These are phyloP conservation scores for Phytophthora pistaciae DNA, from an alignment of 352 stramenopile species.

Conservation along the genomic window DNA sequence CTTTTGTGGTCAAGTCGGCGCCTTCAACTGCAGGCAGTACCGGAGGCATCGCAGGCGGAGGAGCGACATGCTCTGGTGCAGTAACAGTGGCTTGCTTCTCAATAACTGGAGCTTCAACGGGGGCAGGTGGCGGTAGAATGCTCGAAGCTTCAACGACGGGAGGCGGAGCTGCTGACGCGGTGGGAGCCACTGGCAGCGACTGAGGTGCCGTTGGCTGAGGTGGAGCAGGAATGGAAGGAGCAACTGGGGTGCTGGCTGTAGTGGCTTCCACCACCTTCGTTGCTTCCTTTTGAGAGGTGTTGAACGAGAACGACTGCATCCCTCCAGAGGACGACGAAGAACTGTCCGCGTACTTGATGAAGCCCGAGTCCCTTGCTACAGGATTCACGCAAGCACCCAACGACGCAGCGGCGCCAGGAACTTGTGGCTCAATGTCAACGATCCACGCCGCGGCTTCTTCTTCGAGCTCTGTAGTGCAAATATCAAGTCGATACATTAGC, in stretches of 20 bases:
- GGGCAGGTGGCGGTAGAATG: slow-evolving; percentile 24
- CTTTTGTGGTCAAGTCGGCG: slow-evolving; percentile 33
- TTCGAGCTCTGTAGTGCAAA: slow-evolving; percentile 40
- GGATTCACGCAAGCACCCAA: slow-evolving; percentile 71
- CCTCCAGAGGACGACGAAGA: slow-evolving; percentile 26
- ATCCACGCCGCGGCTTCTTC: slow-evolving; percentile 59
- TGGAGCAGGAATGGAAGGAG: background rate
- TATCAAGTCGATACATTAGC: background rate
- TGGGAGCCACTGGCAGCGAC: slow-evolving; percentile 21
- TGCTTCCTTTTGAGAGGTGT: slow-evolving; percentile 61
- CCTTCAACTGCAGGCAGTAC: slow-evolving; percentile 24
- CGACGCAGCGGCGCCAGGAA: slow-evolving; percentile 39
- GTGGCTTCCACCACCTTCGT: slow-evolving; percentile 29
- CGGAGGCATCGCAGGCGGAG: slow-evolving; percentile 16
- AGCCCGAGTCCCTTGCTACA: slow-evolving; percentile 63
- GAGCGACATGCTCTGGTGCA: slow-evolving; percentile 39
- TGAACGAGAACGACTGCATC: slow-evolving; percentile 79
- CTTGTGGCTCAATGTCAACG: slow-evolving; percentile 52
- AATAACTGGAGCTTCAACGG: slow-evolving; percentile 19
- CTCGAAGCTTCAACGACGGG: slow-evolving; percentile 1
- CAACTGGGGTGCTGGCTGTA: background rate
- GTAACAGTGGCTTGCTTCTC: slow-evolving; percentile 44
- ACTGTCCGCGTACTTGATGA: slow-evolving; percentile 61
- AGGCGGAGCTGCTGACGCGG: slow-evolving; percentile 3
- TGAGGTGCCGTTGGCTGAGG: slow-evolving; percentile 10